Evolutionary conservation across 139 green algal genomes (phyloP), one percentile per base, ranked within the genome.

Genomic region (Picochlorum sp.): DNA sequence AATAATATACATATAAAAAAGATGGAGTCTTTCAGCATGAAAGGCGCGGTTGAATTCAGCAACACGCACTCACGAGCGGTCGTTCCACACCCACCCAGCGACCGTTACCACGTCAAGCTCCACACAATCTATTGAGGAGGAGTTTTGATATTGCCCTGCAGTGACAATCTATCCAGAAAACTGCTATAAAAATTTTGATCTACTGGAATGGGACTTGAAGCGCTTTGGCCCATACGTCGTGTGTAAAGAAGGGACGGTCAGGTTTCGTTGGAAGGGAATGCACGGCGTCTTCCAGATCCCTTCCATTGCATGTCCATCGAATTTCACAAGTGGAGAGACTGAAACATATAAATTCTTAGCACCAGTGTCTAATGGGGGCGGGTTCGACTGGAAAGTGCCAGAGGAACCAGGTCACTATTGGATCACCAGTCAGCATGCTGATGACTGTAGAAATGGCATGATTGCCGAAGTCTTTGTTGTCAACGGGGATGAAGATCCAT

Each of bases 201-300:
- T 56, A 56, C 4, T 20, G 13, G 34, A 56, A 16, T 66, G 30
- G 60, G 15, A 55, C 15, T 14, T 55, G 16, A 45, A 44, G 14
- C n/a, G 37, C 10, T 66, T 66, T 45, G 60, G 60, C 9, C 60
- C 60, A 59, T 56, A 56, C 34, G 38, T 50, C 4, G 16, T 66
- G 11, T 66, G 60, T 26, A n/a, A 31, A 26, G 31, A 23, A 28
- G 60, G 60, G 3, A 56, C 37, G 8, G 60, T 66, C 0, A 45
- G 11, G 13, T 66, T 66, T 45, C 52, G 82, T 54, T 66, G 60
- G 60, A 59, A 23, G 23, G 60, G 47, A 15, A 41, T 55, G 60
- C 61, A 70, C 28, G 68, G 68, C 23, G 5, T 75, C 15, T 75
- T 75, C 41, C 68, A 75, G 20, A 70, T 75, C 4, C 61, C 61